Base-by-base conservation (phyloP, 768 basidiomycete species). In the Heimioporus sp. region DNA sequence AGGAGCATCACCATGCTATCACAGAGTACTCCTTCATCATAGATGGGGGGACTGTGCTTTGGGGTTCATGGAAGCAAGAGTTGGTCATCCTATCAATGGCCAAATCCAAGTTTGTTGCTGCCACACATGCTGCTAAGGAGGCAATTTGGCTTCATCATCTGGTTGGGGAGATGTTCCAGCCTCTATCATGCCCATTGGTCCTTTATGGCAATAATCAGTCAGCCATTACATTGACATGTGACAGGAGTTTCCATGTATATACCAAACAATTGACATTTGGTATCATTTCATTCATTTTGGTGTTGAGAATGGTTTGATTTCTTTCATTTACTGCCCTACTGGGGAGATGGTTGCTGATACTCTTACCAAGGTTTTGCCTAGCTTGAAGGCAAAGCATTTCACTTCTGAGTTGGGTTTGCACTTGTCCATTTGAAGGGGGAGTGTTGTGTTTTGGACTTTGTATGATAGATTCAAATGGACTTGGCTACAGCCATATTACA, bases 61-160 rank as follows among this genome's bases (percentile, higher is more conserved):
- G 47, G 50, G 40, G 30, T 1, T 58, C 21, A 0, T 7, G 15
- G 7, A 58, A 55, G 12, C 53, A 58, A 5, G 53, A 55, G 11
- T 5, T 24, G 3, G 24, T 24, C 5, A 24, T 31, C 52, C 0
- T 57, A 1, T 57, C 28, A 2, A 54, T 36, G 0, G 19, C 45
- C 0, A 15, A 47, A 39, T 38, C 42, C 0, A 20, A 52, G n/a
- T 56, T 48, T 11, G 16, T 52, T 0, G 19, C 43, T 4, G 36
- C 50, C 2, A 54, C 19, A 0, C 52, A 57, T 17, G 20, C 49
- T 1, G 28, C 43, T 2, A 53, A 48, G 12, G 42, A 48, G 20
- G 43, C 52, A 10, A 30, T 53, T 7, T 45, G 56, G 46, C 49
- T 57, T 10, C 13, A 5, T 7, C 5, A 6, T 1, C 47, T 58